These are phyloP conservation scores for Gossypium anomalum DNA, from an alignment of 345 rosid species.

Conservation along the genomic window DNA sequence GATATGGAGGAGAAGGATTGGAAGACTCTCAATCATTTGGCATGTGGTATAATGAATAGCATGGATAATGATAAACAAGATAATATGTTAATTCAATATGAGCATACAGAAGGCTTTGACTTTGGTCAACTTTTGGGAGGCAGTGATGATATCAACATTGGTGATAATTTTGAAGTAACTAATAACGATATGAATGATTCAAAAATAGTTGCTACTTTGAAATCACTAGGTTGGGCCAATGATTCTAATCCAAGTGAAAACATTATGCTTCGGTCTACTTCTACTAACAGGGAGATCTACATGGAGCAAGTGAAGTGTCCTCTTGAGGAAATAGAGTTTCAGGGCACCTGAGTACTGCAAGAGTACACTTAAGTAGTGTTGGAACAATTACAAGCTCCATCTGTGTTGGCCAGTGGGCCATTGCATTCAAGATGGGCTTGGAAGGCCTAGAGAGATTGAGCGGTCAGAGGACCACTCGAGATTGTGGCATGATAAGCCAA, in stretches of 20 bases:
- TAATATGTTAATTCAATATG: conserved; percentile 36
- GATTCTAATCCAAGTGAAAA: conserved; percentile 38
- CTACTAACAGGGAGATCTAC: conserved; percentile 29
- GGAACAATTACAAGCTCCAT: too few species aligned
- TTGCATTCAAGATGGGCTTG: too few species aligned
- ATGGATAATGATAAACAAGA: conserved; percentile 59
- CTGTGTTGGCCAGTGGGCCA: too few species aligned
- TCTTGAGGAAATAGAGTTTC: too few species aligned
- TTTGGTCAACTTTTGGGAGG: conserved; percentile 42
- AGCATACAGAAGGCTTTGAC: conserved; percentile 32
- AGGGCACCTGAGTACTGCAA: too few species aligned
- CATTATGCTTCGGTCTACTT: conserved; percentile 17
- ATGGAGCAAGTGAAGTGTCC: too few species aligned
- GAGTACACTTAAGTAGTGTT: too few species aligned
- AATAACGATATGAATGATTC: conserved; percentile 83
- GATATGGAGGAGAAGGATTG: conserved; percentile 55
- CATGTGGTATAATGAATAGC: conserved; percentile 52
- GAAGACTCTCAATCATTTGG: conserved; percentile 22
- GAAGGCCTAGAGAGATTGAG: too few species aligned
- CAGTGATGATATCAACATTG: conserved; percentile 46
- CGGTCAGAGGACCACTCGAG: too few species aligned
- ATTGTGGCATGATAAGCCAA: too few species aligned
- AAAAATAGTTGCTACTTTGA: conserved; percentile 58
- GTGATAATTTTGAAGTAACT: conserved; percentile 70
- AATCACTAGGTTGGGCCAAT: conserved; percentile 78